Base-by-base conservation (phyloP, 2,329 filamentous ascomycete genomes). In the Botrytis pseudocinerea region DNA sequence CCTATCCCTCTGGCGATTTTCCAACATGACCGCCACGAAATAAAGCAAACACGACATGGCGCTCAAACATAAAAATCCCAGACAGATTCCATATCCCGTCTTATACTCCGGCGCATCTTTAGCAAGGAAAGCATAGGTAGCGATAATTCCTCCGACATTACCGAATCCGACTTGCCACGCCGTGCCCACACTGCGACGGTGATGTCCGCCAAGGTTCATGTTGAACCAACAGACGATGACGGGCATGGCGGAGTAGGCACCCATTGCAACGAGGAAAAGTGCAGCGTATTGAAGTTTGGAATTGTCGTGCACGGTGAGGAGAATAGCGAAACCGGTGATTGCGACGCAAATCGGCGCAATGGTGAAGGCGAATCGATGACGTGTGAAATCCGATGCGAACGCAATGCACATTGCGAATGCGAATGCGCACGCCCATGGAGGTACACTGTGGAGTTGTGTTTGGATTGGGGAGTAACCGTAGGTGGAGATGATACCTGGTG, bases 191-290 rank as follows among this genome's bases (percentile, higher is more conserved):
- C 90, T 86, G 61, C 92, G 86, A 4, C 92, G 87, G 73, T 90
- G 90, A 80, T 94, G 92, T 0, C 92, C 92, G 2, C 89, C 89
- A 1, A 94, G 84, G 78, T 94, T 95, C 89, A 94, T 93, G 77
- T 91, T 91, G 82, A 92, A 94, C 92, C 92, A 95, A 81, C 92
- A 94, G 12, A 94, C 88, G 61, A 94, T 89, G 44, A 97, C 90
- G 0, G 95, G 94, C 92, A 97, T 95, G n/a, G 94, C 93, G 1
- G 90, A 90, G 82, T 97, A 98, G 0, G 89, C 87, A 68, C 93
- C 93, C 83, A 90, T 90, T 2, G 93, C 91, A 68, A 97, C 89
- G 46, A 98, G 84, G 84, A 97, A 97, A 0, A 98, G 86, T 0
- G 92, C 93, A 0, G 85, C 92, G 78, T 97, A 98, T 81, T 96